Percentiles rank a stretch among this genome's conserved stretches.
Conservation (phyloP, 345 rosid species). For the Dipteronia dyeriana region DNA sequence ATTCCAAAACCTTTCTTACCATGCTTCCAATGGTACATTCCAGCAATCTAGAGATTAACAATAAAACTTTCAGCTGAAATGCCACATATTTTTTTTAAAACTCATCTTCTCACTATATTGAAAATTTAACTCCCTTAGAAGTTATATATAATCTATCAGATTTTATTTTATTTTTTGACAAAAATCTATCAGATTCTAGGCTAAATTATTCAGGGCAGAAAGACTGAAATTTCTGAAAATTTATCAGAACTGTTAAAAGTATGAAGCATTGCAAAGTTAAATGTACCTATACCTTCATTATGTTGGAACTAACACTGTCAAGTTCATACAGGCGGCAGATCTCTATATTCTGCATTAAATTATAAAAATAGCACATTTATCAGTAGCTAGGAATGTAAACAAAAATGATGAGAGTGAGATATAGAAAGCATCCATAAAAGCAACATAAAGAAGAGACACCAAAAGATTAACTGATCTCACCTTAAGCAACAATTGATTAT, state of each 20-base stretch:
- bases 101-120: not conserved
- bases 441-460: constrained; percentile 3
- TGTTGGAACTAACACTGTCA: constrained; percentile 56
- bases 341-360: constrained; percentile 73
- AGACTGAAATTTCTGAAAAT: not conserved
- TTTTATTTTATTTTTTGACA: too few relatives aligned
- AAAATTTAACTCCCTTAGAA: not conserved
- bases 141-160: not conserved
- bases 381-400: constrained; percentile 20
- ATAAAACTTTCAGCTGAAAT: not conserved
- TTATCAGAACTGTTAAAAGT: not conserved
- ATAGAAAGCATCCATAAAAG: not conserved
- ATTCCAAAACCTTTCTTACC: constrained; percentile 86
- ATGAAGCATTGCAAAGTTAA: constrained; percentile 8
- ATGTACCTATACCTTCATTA: constrained; percentile 70
- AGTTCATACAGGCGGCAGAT: constrained; percentile 88
- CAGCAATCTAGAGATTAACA: constrained; percentile 60
- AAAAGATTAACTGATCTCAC: constrained; percentile 35
- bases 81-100: not conserved
- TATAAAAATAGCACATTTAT: constrained; percentile 7
- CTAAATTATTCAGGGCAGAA: not conserved
- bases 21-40: constrained; percentile 95
- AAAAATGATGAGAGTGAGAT: not conserved
- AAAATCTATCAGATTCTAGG: not conserved
- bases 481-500: constrained; percentile 69